A percentile compares a stretch with the other conserved stretches of the same genome.
Evolutionary conservation across 805 yeast genomes (phyloP).

Genomic region (Ogataea populi-albae): DNA sequence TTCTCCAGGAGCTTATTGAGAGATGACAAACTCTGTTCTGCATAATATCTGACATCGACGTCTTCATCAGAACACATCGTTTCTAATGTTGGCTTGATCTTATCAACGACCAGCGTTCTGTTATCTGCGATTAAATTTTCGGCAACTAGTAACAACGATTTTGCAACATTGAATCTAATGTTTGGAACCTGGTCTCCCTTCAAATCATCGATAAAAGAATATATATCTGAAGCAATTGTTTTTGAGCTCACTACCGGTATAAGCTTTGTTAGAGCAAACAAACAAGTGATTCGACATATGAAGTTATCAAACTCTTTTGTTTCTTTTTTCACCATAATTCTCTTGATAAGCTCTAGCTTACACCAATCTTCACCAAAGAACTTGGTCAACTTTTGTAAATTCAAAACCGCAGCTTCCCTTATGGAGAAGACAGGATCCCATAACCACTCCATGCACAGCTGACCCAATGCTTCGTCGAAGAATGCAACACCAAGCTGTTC

Average conservation of each 20-base stretch:
- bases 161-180: conserved; percentile 92
- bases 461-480: conserved; percentile 87
- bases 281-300: conserved; percentile 86
- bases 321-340: conserved; percentile 52
- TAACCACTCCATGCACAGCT: conserved; percentile 93
- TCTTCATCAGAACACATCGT: conserved; percentile 70
- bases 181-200: conserved; percentile 86
- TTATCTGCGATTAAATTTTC: conserved; percentile 43
- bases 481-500: conserved; percentile 91
- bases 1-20: conserved; percentile 19
- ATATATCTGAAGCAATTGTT: conserved; percentile 58
- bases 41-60: conserved; percentile 85
- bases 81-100: conserved; percentile 64
- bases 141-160: conserved; percentile 64
- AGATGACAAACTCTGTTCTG: conserved; percentile 46
- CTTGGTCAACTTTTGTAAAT: conserved; percentile 72
- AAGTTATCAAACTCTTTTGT: conserved; percentile 55
- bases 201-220: conserved; percentile 76
- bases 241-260: conserved; percentile 64
- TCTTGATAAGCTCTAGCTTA: conserved; percentile 72
- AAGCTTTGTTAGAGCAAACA: conserved; percentile 81
- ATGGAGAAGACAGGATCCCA: conserved; percentile 98
- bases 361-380: conserved; percentile 97
- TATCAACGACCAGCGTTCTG: conserved; percentile 41
- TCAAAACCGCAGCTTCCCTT: conserved; percentile 91